These are phyloP conservation scores for Keithomyces neogunnii DNA, from an alignment of 2,329 filamentous ascomycete species.

Conservation along the genomic window DNA sequence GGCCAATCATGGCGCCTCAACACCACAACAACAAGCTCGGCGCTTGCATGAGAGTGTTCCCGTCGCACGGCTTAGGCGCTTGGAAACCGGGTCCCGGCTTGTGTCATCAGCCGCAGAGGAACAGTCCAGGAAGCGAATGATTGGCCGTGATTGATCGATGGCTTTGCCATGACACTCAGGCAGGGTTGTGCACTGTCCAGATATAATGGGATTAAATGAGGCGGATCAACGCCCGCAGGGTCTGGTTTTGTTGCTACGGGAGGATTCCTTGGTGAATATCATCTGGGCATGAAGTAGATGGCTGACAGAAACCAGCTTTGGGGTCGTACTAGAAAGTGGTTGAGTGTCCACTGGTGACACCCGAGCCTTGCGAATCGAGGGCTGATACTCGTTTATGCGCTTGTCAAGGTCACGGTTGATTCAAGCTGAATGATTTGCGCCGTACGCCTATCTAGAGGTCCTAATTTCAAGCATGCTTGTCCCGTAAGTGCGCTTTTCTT, in stretches of 20 bases:
- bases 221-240: not conserved
- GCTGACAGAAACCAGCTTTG: not conserved
- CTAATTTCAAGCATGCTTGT: conserved; percentile 22
- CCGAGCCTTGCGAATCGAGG: not conserved
- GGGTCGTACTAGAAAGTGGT: not conserved
- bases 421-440: conserved; percentile 26
- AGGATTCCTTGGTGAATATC: not conserved
- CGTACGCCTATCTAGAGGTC: conserved; percentile 32
- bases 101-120: not conserved
- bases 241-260: not conserved
- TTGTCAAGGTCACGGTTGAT: conserved; percentile 12
- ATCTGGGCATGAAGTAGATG: not conserved
- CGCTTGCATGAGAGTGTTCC: conserved; percentile 4
- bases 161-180: not conserved
- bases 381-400: not conserved
- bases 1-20: conserved; percentile 12
- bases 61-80: not conserved
- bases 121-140: not conserved
- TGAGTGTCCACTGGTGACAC: not conserved
- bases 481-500: not conserved
- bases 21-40: not conserved
- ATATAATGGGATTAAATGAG: not conserved
- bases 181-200: not conserved
- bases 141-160: conserved; percentile 2
- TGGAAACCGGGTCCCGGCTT: not conserved